Evolutionary conservation across 768 basidiomycete species (phyloP).

Genomic region (Tulasnella sp.): DNA sequence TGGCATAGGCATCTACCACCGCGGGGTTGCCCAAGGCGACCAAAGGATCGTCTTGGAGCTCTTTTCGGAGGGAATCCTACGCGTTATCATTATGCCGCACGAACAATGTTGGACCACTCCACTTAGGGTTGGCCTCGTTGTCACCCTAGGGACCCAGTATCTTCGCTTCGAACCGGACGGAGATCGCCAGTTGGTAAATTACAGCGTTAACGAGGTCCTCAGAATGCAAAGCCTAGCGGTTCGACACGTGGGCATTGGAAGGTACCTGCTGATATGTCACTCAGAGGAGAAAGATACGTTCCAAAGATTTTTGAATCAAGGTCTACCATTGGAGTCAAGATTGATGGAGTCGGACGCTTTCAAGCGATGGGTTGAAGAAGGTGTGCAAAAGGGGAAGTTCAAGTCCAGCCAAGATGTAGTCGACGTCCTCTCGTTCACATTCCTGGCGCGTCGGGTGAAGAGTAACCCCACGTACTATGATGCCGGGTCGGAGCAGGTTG

Average conservation of each 20-base stretch:
- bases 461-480: constrained; percentile 88
- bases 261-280: constrained; percentile 86
- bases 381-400: constrained; percentile 39
- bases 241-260: constrained; percentile 47
- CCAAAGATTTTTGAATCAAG: constrained; percentile 78
- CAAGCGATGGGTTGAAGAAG: constrained; percentile 24
- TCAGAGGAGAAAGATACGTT: constrained; percentile 78
- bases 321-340: constrained; percentile 82
- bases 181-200: constrained; percentile 68
- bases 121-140: constrained; percentile 70
- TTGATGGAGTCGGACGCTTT: constrained; percentile 46
- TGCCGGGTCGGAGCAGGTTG: constrained; percentile 42
- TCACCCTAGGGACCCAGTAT: constrained; percentile 93
- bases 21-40: constrained; percentile 64
- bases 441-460: constrained; percentile 62
- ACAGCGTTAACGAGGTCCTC: constrained; percentile 72
- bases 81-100: constrained; percentile 74
- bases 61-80: constrained; percentile 72
- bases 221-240: constrained; percentile 90
- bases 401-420: constrained; percentile 61
- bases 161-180: constrained; percentile 34
- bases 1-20: constrained; percentile 84
- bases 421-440: constrained; percentile 77
- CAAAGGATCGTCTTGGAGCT: constrained; percentile 70
- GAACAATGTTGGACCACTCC: constrained; percentile 90